A percentile compares a stretch with the other conserved stretches of the same genome.
phyloP scores from a whole-genome alignment of 257 asterid species.

The Ilex asprella region DNA sequence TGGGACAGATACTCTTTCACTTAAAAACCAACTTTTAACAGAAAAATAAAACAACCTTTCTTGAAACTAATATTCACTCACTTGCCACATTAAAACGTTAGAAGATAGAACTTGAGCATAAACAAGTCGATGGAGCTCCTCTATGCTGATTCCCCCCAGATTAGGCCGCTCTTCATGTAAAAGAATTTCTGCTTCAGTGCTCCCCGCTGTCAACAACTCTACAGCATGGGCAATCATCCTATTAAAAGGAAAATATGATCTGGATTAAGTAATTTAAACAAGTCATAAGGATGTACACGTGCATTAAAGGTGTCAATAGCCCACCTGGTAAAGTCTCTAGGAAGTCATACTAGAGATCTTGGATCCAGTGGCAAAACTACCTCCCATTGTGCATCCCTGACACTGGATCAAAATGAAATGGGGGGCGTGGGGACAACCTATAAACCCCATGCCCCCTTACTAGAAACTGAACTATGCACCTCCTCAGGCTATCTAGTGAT shows the following conservation, averaged over 20 bases:
- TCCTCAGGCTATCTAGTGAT: too few species aligned
- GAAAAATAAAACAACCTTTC: too few species aligned
- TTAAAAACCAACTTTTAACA: too few species aligned
- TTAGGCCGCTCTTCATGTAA: slow-evolving; percentile 55
- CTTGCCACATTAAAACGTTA: slow-evolving; percentile 91
- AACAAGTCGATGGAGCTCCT: slow-evolving; percentile 79
- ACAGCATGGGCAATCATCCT: slow-evolving; percentile 89
- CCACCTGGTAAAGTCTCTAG: background rate
- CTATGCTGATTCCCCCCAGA: slow-evolving; percentile 82
- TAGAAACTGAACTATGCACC: background rate
- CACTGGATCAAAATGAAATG: background rate
- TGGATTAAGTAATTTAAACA: background rate
- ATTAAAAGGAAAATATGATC: slow-evolving; percentile 14
- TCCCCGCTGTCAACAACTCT: slow-evolving; percentile 87
- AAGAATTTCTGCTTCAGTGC: slow-evolving; percentile 61
- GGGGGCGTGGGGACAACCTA: background rate
- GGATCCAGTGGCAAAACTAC: background rate
- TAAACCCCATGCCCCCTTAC: background rate
- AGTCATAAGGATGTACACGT: slow-evolving; percentile 7
- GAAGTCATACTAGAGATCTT: background rate
- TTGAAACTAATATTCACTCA: slow-evolving; percentile 26
- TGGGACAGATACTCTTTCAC: too few species aligned
- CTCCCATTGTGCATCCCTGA: too few species aligned
- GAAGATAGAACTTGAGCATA: slow-evolving; percentile 92
- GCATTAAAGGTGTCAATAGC: background rate